Percentiles rank a stretch among this genome's conserved stretches.
Evolutionary conservation across 306 rosid species (phyloP).

Genomic region (Rosa rugosa): DNA sequence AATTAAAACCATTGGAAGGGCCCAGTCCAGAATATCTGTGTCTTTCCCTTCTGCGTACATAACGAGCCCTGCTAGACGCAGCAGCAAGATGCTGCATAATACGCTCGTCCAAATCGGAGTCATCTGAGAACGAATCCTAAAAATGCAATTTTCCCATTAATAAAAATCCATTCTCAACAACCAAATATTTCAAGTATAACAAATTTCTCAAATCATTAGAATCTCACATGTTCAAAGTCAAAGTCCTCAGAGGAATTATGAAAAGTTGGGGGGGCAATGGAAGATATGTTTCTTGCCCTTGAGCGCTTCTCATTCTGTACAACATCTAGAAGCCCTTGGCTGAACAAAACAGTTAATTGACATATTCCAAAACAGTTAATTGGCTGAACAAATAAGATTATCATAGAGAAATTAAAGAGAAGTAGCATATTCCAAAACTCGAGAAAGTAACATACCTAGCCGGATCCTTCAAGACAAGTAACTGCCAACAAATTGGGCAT

Average conservation of each 20-base stretch:
- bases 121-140: constrained; percentile 77
- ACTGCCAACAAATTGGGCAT: constrained; percentile 94
- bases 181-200: constrained; percentile 10
- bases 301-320: constrained; percentile 56
- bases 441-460: constrained; percentile 49
- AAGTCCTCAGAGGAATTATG: constrained; percentile 33
- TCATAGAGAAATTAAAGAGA: constrained; percentile 21
- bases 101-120: constrained; percentile 66
- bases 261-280: constrained; percentile 39
- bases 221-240: constrained; percentile 51
- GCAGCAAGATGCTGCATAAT: constrained; percentile 75
- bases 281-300: constrained; percentile 43
- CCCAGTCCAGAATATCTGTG: constrained; percentile 56
- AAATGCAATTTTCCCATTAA: constrained; percentile 13
- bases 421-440: neutral
- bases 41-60: constrained; percentile 53
- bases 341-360: constrained; percentile 31
- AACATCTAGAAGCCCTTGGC: constrained; percentile 84
- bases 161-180: constrained; percentile 6
- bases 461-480: constrained; percentile 72
- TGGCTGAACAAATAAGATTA: constrained; percentile 14
- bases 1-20: constrained; percentile 49
- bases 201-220: neutral
- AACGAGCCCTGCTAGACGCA: constrained; percentile 58
- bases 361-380: constrained; percentile 24